These are phyloP conservation scores for Catharanthus roseus DNA, from an alignment of 257 asterid species.

Conservation along the genomic window DNA sequence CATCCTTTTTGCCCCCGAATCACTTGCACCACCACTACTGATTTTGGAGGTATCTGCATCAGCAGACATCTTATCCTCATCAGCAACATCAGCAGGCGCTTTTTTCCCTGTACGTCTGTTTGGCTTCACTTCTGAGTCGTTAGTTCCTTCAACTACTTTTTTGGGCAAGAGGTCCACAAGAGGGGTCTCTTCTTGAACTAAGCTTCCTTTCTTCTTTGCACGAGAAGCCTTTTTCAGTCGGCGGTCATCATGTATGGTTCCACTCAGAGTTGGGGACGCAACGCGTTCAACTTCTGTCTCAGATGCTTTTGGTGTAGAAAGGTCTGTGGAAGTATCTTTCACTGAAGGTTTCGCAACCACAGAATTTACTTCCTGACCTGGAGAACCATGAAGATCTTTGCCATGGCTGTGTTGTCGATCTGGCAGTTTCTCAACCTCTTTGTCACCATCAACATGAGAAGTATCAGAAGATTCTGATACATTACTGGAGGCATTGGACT, in stretches of 20 bases:
- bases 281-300: constrained; percentile 42
- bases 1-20: constrained; percentile 23
- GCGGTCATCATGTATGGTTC: constrained; percentile 40
- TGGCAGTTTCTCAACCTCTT: constrained; percentile 41
- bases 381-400: constrained; percentile 36
- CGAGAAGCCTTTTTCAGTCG: constrained; percentile 26
- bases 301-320: constrained; percentile 37
- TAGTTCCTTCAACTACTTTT: constrained; percentile 46
- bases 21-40: constrained; percentile 42
- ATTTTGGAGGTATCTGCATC: constrained; percentile 37
- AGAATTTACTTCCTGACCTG: constrained; percentile 29
- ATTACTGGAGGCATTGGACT: constrained; percentile 24
- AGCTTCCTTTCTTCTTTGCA: constrained; percentile 37
- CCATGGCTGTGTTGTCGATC: constrained; percentile 24
- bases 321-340: constrained; percentile 31
- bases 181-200: constrained; percentile 32
- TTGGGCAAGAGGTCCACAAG: constrained; percentile 32
- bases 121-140: constrained; percentile 31
- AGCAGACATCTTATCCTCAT: constrained; percentile 32
- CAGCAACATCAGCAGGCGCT: constrained; percentile 25
- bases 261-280: constrained; percentile 48
- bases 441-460: constrained; percentile 28
- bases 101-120: constrained; percentile 23
- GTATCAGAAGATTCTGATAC: constrained; percentile 38
- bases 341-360: constrained; percentile 39